Evolutionary conservation across 371 early-diverging fungal species (phyloP).

Genomic region (Mortierella sp.): DNA sequence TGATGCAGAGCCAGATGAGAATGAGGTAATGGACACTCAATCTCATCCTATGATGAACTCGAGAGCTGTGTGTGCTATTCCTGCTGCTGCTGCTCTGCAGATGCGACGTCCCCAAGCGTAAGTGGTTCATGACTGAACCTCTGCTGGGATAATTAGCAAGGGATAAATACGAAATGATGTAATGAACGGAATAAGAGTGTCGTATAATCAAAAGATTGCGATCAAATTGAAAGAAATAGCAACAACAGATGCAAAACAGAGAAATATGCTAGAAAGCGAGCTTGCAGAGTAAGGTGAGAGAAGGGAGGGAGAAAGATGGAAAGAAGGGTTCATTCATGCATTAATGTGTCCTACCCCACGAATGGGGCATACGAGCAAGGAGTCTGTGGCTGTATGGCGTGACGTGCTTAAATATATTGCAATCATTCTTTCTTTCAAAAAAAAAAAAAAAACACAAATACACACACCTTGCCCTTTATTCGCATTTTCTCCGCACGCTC

Average conservation of each 20-base stretch:
- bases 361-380: too few species aligned
- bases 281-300: neutral
- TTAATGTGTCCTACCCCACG: neutral
- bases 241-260: neutral
- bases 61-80: neutral
- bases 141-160: neutral
- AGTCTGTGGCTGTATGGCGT: neutral
- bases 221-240: neutral
- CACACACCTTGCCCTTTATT: neutral
- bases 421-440: neutral
- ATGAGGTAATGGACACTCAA: slow-evolving; percentile 32
- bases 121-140: slow-evolving; percentile 20
- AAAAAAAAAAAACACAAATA: neutral
- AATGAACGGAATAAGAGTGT: neutral
- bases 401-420: neutral
- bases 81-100: slow-evolving; percentile 1
- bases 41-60: slow-evolving; percentile 2
- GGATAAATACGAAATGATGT: neutral
- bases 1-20: slow-evolving; percentile 46
- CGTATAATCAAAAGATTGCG: neutral
- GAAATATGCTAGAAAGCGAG: neutral
- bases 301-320: neutral
- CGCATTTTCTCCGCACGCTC: slow-evolving; percentile 1
- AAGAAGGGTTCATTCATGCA: neutral
- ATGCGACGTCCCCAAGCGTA: neutral